Evolutionary conservation across 1,284 basidiomycete genomes (phyloP), one percentile per base, ranked within the genome.

Genomic region (Cutaneotrichosporon mucoides): DNA sequence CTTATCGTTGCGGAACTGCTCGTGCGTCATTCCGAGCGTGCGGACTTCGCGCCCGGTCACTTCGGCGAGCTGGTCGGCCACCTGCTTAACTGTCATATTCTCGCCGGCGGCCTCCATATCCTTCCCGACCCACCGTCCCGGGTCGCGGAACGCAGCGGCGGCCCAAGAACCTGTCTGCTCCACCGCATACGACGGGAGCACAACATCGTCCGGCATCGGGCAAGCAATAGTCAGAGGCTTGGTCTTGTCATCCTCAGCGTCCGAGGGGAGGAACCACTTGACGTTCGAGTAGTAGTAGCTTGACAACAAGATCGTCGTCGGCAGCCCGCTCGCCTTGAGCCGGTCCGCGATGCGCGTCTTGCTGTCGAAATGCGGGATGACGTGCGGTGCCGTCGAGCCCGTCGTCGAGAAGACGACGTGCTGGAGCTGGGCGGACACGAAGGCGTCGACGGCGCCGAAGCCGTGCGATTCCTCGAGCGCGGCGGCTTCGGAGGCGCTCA

Each of bases 121-220:
- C 67, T 46, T 48, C 68, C 71, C 70, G 16, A 68, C 66, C 67
- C 69, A 74, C 52, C 65, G 46, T 8, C 64, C 56, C 1, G 70
- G 68, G 33, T 66, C 60, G 38, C 62, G 55, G 40, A 73, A 60
- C 2, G 71, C 70, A 2, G 54, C 67, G 9, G 63, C 57, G 6
- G 66, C 70, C 63, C 64, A 72, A 12, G 61, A 59, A 0, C 71
- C 72, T 33, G 63, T 69, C 59, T 74, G 69, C 47, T 65, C 66
- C 15, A 66, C 67, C 3, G 63, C 61, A 53, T 57, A 71, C 4
- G 56, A 61, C 0, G 64, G 64, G 10, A 73, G 46, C 1, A 49
- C 36, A 16, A 61, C 55, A 53, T 73, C 66, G 38, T 67, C 68
- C 0, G 66, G 67, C n/a, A 68, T 45, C 12, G 67, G 59, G 8